Evolutionary conservation across 768 basidiomycete species (phyloP), one percentile per base, ranked within the genome.

Genomic region (Suillus cothurnatus): DNA sequence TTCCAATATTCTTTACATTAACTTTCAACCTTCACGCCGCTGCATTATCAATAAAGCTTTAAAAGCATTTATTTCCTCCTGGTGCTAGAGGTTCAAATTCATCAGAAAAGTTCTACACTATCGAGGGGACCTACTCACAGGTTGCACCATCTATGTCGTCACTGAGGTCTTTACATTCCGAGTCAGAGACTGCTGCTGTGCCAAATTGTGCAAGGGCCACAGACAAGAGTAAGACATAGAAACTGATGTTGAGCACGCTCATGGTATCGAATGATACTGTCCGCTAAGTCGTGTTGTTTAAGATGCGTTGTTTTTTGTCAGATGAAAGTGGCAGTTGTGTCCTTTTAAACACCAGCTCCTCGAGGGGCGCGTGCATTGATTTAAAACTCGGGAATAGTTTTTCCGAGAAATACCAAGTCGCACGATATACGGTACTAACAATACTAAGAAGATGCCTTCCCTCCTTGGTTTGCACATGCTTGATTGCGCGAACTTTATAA

Each of bases 121-220:
- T 47, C 11, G 12, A 6, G 6, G 3, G 6, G 23, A 49, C 23
- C 5, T 23, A 14, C 47, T 49, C 23, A 26, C 6, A 26, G 6
- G 1, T 7, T 15, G 7, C 0, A 47, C 6, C 47, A 49, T 49
- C 23, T 6, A 23, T 14, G 3, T 49, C 14, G 23, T 49, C 49
- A 15, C 6, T 15, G 6, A 0, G 0, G 2, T 6, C 1, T 2
- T 2, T 0, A 26, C 23, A 49, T 6, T 43, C 21, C 41, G n/a
- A n/a, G n/a, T 6, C 12, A 26, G 23, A 11, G 4, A 11, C 11
- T 49, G 14, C 50, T 28, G 4, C 50, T 28, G 4, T 3, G 50
- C n/a, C n/a, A n/a, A 52, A 4, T 52, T 3, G 50, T 19, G 17
- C 28, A 2, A 52, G 19, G 28, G 17, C 8, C 26, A 52, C 9